phyloP scores from a whole-genome alignment of 495 filamentous ascomycete species.

The Daldinia concentrica region DNA sequence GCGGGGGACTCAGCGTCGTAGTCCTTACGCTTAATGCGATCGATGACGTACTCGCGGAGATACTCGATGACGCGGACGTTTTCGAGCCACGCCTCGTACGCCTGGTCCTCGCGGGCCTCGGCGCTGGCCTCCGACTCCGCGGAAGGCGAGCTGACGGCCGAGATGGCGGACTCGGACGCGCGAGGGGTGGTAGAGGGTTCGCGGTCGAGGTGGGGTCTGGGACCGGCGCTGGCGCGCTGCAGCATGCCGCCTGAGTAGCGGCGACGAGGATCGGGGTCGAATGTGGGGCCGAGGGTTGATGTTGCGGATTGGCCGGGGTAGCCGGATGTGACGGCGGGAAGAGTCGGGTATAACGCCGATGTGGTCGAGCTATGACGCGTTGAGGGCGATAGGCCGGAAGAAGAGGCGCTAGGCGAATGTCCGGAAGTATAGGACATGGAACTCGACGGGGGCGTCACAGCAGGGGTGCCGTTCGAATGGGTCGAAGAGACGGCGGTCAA shows the following conservation, averaged over 20 bases:
- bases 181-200: conserved; percentile 62
- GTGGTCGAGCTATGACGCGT: conserved; percentile 68
- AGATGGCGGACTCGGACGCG: conserved; percentile 55
- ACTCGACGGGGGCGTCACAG: conserved; percentile 90
- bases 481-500: conserved; percentile 65
- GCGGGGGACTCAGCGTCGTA: conserved; percentile 59
- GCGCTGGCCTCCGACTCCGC: conserved; percentile 54
- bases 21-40: conserved; percentile 69
- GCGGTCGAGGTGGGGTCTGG: conserved; percentile 57
- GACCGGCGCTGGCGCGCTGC: conserved; percentile 69
- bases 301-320: conserved; percentile 71
- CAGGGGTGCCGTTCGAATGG: conserved; percentile 75
- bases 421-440: conserved; percentile 83
- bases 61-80: conserved; percentile 83
- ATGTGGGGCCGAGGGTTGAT: conserved; percentile 81
- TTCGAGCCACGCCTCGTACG: conserved; percentile 82
- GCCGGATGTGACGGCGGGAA: conserved; percentile 76
- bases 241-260: conserved; percentile 88
- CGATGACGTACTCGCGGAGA: conserved; percentile 72
- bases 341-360: conserved; percentile 80
- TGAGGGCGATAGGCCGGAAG: conserved; percentile 69
- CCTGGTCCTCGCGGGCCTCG: conserved; percentile 55
- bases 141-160: conserved; percentile 55
- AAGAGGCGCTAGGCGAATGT: conserved; percentile 80
- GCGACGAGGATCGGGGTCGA: conserved; percentile 82